Base-by-base conservation (phyloP, 768 basidiomycete genomes). In the Serpula lacrymans region DNA sequence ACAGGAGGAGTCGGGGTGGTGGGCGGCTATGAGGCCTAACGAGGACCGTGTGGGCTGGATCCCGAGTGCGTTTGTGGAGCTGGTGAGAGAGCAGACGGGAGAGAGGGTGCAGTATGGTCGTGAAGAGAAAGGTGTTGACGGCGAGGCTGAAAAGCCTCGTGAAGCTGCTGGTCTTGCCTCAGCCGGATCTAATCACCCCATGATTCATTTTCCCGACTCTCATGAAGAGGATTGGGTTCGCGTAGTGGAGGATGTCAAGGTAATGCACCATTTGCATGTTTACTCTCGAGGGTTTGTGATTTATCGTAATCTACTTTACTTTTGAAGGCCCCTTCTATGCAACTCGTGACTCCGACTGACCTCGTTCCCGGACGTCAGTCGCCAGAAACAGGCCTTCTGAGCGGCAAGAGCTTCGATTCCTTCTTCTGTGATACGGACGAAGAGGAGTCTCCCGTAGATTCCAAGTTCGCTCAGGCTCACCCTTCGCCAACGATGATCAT, bases 1-100 rank as follows among this genome's bases (percentile, higher is more conserved):
- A 58, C 70, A 76, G 58, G 84, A 88, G 58, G 69, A 73, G 10
- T 75, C 80, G 2, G 87, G 88, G 8, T 89, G 86, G 87, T 89
- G 86, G 84, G 86, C 83, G 14, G 88, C 86, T 14, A 74, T 84
- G 62, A 69, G 77, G 17, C 61, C 62, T 9, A 68, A 68, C 26
- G 74, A 72, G 10, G 64, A 71, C 35, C 56, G 61, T 24, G 69
- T 85, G 23, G 84, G 87, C 33, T 89, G 88, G 88, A 79, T 89
- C 43, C 87, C 87, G 8, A 73, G 77, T 47, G 77, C 80, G 2
- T 89, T 77, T 58, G 83, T 90, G 5, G 67, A 65, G 36, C 67
- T 71, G 2, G 62, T 88, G 8, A 60, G 37, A 14, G 43, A 37
- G 18, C 22, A 32, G 14, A 33, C 9, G 12, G 2, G 27, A 18